Evolutionary conservation across 1,139 yeast genomes (phyloP).

Genomic region (Arxiozyma heterogenica): DNA sequence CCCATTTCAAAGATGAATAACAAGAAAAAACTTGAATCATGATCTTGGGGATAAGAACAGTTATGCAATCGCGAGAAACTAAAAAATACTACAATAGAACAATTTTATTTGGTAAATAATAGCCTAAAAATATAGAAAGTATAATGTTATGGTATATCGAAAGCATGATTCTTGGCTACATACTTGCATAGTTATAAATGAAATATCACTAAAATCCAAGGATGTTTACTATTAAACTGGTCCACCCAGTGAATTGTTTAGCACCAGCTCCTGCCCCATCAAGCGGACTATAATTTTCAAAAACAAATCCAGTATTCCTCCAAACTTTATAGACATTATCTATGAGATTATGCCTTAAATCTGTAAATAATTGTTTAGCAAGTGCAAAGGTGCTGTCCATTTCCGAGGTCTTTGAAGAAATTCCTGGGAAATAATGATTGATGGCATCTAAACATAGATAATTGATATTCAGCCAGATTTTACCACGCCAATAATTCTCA

Average conservation of each 20-base stretch:
- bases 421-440: slow-evolving; percentile 40
- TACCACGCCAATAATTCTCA: slow-evolving; percentile 95
- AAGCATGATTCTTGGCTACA: not conserved
- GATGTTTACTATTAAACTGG: slow-evolving; percentile 69
- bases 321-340: slow-evolving; percentile 60
- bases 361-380: slow-evolving; percentile 36
- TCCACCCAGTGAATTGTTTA: slow-evolving; percentile 91
- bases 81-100: not conserved
- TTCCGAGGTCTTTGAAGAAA: slow-evolving; percentile 6
- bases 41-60: not conserved
- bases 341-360: slow-evolving; percentile 59
- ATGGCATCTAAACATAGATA: slow-evolving; percentile 70
- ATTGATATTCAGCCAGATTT: slow-evolving; percentile 89
- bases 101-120: not conserved
- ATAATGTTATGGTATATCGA: no score
- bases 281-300: slow-evolving; percentile 81
- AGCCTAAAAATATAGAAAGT: not conserved
- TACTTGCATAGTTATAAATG: not conserved
- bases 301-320: slow-evolving; percentile 69
- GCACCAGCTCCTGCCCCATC: slow-evolving; percentile 77
- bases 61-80: not conserved
- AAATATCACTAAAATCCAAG: slow-evolving; percentile 37
- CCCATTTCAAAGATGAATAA: not conserved
- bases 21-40: no score
- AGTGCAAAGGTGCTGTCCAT: slow-evolving; percentile 31